Conservation (phyloP, 2,329 filamentous ascomycete species). For the Colletotrichum abscissum region DNA sequence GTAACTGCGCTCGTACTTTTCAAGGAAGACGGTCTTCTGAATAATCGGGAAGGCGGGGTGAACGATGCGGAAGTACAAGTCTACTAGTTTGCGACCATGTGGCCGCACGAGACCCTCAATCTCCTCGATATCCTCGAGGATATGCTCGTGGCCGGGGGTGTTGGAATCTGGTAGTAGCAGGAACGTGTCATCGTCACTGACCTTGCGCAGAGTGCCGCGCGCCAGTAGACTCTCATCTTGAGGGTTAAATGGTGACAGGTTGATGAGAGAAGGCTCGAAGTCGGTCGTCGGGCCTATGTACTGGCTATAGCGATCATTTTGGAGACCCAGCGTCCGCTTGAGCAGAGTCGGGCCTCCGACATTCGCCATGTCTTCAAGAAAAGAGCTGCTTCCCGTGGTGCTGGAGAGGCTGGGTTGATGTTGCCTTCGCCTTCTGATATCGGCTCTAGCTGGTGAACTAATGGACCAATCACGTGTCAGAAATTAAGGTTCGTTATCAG, state of each 20-base stretch:
- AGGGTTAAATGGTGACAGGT: slow-evolving; percentile 82
- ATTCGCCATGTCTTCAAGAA: slow-evolving; percentile 78
- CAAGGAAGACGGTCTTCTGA: slow-evolving; percentile 82
- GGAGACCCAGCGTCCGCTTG: slow-evolving; percentile 79
- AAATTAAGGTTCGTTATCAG: slow-evolving; percentile 39
- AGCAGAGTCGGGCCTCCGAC: slow-evolving; percentile 74
- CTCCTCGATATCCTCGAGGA: slow-evolving; percentile 74
- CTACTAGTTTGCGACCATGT: slow-evolving; percentile 80
- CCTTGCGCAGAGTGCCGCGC: slow-evolving; percentile 76
- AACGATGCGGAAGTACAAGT: slow-evolving; percentile 84
- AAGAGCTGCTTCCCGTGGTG: slow-evolving; percentile 70
- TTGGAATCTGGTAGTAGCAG: slow-evolving; percentile 80
- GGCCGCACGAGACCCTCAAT: slow-evolving; percentile 82
- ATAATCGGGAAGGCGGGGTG: slow-evolving; percentile 87
- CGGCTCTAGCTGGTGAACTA: slow-evolving; percentile 68
- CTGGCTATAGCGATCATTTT: slow-evolving; percentile 82
- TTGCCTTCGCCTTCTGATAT: slow-evolving; percentile 64
- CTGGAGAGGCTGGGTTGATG: slow-evolving; percentile 70
- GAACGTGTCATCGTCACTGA: slow-evolving; percentile 83
- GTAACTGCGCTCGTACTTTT: slow-evolving; percentile 80
- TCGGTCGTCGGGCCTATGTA: slow-evolving; percentile 87
- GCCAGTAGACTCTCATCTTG: slow-evolving; percentile 83
- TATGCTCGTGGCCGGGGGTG: slow-evolving; percentile 78
- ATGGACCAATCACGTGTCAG: slow-evolving; percentile 62
- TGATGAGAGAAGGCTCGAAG: slow-evolving; percentile 86